A percentile compares a stretch with the other conserved stretches of the same genome.
phyloP scores from a whole-genome alignment of 2,329 filamentous ascomycete genomes.

The Colletotrichum cuscutae region DNA sequence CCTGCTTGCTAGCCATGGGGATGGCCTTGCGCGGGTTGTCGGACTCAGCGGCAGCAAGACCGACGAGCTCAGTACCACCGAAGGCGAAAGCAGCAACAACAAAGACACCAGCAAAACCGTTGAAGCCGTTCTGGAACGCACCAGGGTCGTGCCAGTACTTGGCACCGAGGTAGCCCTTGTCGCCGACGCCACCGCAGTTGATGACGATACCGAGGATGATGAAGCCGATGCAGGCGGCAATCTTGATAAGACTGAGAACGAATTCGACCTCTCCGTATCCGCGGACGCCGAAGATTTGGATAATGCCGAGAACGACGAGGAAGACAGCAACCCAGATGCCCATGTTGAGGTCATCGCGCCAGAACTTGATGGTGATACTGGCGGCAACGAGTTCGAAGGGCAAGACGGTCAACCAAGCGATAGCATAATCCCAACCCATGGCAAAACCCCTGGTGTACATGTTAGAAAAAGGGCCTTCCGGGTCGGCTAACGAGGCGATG shows the following conservation, averaged over 20 bases:
- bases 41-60: slow-evolving; percentile 40
- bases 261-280: slow-evolving; percentile 71
- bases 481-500: not conserved
- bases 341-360: slow-evolving; percentile 60
- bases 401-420: slow-evolving; percentile 78
- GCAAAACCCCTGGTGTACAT: slow-evolving; percentile 56
- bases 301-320: slow-evolving; percentile 55
- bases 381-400: slow-evolving; percentile 79
- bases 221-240: slow-evolving; percentile 42
- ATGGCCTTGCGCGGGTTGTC: slow-evolving; percentile 39
- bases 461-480: not conserved
- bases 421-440: slow-evolving; percentile 60
- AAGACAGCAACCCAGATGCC: slow-evolving; percentile 65
- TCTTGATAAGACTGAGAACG: slow-evolving; percentile 65
- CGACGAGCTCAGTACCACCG: slow-evolving; percentile 39
- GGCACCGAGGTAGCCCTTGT: slow-evolving; percentile 37
- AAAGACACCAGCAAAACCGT: slow-evolving; percentile 38
- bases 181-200: slow-evolving; percentile 36
- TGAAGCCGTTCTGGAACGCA: slow-evolving; percentile 39
- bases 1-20: slow-evolving; percentile 39
- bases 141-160: slow-evolving; percentile 39
- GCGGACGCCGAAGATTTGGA: slow-evolving; percentile 62
- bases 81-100: slow-evolving; percentile 37
- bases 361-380: slow-evolving; percentile 78
- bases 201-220: slow-evolving; percentile 38